A percentile compares a stretch with the other conserved stretches of the same genome.
Conservation (phyloP, 2,329 filamentous ascomycete genomes). For the Diaporthe nobilis region DNA sequence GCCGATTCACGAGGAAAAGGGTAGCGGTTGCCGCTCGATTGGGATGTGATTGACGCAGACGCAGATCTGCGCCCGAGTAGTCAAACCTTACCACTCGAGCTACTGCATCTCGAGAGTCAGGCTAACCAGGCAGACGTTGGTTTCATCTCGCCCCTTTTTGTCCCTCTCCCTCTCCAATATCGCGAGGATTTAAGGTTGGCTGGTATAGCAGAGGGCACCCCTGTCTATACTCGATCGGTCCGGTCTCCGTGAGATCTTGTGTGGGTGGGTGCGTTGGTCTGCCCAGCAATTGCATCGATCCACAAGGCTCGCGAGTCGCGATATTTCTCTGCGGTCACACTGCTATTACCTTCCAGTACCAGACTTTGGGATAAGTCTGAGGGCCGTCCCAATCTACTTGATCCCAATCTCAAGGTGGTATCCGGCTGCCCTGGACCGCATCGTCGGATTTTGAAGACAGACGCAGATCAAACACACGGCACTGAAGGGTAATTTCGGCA, state of each 20-base stretch:
- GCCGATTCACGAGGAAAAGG: slow-evolving; percentile 7
- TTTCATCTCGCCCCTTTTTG: slow-evolving; percentile 25
- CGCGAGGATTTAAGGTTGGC: slow-evolving; percentile 18
- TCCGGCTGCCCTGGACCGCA: slow-evolving; percentile 2
- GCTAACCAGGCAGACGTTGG: slow-evolving; percentile 9
- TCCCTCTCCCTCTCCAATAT: background rate
- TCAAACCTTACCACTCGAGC: background rate
- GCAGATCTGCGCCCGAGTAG: slow-evolving; percentile 24
- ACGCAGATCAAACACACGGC: slow-evolving; percentile 19
- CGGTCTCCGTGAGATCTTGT: slow-evolving; percentile 27
- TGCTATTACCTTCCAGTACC: background rate
- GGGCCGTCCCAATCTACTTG: background rate
- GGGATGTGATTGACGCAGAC: slow-evolving; percentile 27
- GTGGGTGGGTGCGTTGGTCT: background rate
- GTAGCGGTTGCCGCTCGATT: slow-evolving; percentile 9
- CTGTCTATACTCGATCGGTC: slow-evolving; percentile 28
- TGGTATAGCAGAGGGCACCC: slow-evolving; percentile 15
- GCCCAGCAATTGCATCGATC: slow-evolving; percentile 3
- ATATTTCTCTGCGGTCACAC: background rate
- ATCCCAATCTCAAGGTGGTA: background rate
- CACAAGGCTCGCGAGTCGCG: background rate
- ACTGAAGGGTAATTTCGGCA: slow-evolving; percentile 1
- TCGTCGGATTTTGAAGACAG: background rate
- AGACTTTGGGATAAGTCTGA: background rate
- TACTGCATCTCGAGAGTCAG: slow-evolving; percentile 28